Conservation (phyloP, 257 asterid genomes). For the Misopates orontium region DNA sequence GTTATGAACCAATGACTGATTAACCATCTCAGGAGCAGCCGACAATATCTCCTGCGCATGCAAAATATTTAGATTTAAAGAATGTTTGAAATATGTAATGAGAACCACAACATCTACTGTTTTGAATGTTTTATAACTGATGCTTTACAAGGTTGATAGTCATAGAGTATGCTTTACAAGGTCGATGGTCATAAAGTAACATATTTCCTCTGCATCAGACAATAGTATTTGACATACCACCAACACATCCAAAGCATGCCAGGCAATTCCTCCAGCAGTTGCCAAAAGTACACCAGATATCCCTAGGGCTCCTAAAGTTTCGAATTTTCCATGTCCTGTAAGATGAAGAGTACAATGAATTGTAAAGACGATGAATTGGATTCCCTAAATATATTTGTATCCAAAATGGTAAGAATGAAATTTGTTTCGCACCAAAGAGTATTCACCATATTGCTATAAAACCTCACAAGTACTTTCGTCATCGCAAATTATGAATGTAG, state of each 20-base stretch:
- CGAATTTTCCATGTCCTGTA: conserved; percentile 97
- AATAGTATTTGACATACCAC: conserved; percentile 39
- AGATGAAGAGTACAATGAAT: conserved; percentile 28
- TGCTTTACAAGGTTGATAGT: too few relatives aligned
- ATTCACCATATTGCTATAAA: conserved; percentile 16
- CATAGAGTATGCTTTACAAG: conserved; percentile 20
- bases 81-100: too few relatives aligned
- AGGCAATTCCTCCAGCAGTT: conserved; percentile 96
- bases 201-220: conserved; percentile 9
- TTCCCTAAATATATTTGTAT: not conserved
- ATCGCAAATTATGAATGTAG: not conserved
- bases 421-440: not conserved
- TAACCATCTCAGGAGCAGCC: conserved; percentile 65
- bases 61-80: conserved; percentile 11
- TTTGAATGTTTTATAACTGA: not conserved
- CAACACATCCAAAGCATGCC: conserved; percentile 87
- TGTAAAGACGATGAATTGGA: conserved; percentile 9
- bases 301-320: conserved; percentile 93
- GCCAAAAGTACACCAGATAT: conserved; percentile 82
- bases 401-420: not conserved
- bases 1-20: conserved; percentile 50
- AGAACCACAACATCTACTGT: conserved; percentile 1
- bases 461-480: conserved; percentile 6
- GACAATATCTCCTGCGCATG: conserved; percentile 60
- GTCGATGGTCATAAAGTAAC: not conserved